phyloP scores from a whole-genome alignment of 345 rosid species.

The Pugionium dolabratum region DNA sequence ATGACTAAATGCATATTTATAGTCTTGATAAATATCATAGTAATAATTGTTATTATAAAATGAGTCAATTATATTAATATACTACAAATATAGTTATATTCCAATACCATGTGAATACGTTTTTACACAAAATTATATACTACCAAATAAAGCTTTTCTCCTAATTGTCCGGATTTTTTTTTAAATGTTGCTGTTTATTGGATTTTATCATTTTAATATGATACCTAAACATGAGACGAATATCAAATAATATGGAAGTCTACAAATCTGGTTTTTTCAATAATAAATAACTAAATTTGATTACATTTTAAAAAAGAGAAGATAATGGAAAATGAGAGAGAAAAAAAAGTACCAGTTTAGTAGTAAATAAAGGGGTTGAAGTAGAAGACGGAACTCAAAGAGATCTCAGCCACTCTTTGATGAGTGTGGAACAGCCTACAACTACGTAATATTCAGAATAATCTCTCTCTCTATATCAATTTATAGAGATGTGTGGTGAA shows the following conservation, averaged over 20 bases:
- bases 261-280: background rate
- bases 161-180: background rate
- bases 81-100: background rate
- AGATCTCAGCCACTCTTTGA: background rate
- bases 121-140: background rate
- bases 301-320: background rate
- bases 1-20: background rate
- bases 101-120: too few species aligned
- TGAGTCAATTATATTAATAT: background rate
- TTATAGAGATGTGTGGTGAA: slow-evolving; percentile 10
- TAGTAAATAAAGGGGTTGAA: slow-evolving; percentile 5
- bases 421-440: background rate
- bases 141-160: slow-evolving; percentile 1
- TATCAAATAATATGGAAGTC: too few species aligned
- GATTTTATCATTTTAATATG: too few species aligned
- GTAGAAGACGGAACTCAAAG: slow-evolving; percentile 25
- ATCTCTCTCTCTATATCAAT: background rate
- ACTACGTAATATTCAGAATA: slow-evolving; percentile 6
- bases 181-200: background rate
- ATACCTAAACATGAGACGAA: too few species aligned
- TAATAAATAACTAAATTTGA: too few species aligned
- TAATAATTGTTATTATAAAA: background rate
- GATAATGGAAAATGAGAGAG: slow-evolving; percentile 2
- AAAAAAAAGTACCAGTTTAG: slow-evolving; percentile 16
- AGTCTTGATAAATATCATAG: background rate